Evolutionary conservation across 2,329 filamentous ascomycete genomes (phyloP).

Genomic region (Claviceps sorghi): DNA sequence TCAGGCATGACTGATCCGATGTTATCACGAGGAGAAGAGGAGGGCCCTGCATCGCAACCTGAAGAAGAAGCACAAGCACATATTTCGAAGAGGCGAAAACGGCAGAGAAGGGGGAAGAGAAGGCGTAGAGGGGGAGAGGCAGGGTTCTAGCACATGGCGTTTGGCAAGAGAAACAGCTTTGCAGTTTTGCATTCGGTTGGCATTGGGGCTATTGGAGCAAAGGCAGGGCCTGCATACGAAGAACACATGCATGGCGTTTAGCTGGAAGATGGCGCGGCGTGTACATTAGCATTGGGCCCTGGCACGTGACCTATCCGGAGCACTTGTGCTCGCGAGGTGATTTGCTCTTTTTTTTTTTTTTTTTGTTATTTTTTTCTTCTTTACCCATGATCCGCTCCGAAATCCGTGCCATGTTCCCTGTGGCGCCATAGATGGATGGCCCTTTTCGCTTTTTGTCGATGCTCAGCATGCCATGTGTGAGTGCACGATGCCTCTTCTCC

Average conservation of each 20-base stretch:
- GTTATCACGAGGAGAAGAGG: neutral
- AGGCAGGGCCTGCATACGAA: too few species aligned
- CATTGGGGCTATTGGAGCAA: neutral
- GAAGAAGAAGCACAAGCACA: neutral
- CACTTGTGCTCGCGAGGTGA: neutral
- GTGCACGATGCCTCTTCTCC: too few species aligned
- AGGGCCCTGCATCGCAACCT: neutral
- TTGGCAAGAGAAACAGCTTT: neutral
- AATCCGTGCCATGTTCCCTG: too few species aligned
- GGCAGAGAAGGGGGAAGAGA: neutral
- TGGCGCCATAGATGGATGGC: too few species aligned
- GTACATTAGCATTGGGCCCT: neutral
- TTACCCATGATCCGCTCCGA: neutral
- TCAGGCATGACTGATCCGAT: conserved; percentile 43
- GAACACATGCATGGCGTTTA: neutral
- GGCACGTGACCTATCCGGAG: neutral
- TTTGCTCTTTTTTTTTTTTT: neutral
- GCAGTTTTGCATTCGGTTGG: neutral
- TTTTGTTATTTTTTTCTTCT: neutral
- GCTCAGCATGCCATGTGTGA: too few species aligned
- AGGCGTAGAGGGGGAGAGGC: neutral
- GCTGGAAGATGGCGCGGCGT: neutral
- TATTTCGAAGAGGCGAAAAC: neutral
- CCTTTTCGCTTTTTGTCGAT: too few species aligned
- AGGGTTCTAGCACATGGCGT: conserved; percentile 3